Evolutionary conservation across 768 basidiomycete species (phyloP).

Genomic region (Lactarius pseudohatsudake): DNA sequence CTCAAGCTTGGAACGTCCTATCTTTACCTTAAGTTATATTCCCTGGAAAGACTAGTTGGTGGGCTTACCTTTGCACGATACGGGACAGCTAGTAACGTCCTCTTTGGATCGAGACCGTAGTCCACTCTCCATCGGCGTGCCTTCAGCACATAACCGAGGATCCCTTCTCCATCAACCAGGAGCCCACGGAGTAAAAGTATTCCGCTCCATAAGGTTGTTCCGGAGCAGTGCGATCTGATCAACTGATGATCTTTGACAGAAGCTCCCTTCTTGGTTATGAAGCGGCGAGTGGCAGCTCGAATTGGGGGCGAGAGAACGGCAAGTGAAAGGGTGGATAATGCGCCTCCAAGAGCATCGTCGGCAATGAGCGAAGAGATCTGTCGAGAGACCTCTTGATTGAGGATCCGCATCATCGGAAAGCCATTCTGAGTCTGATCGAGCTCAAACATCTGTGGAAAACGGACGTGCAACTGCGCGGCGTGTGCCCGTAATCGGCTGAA

Average conservation of each 20-base stretch:
- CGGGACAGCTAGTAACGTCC: constrained; percentile 40
- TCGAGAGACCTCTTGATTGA: not conserved
- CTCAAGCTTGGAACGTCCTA: too few species aligned
- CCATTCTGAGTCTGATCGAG: not conserved
- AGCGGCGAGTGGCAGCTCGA: constrained; percentile 6
- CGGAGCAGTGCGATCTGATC: not conserved
- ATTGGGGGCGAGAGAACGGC: not conserved
- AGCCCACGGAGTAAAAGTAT: constrained; percentile 49
- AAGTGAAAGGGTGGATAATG: not conserved
- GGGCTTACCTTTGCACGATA: too few species aligned
- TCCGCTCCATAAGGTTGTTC: constrained; percentile 35
- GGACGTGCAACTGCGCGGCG: not conserved
- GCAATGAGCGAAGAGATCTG: not conserved
- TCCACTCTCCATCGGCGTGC: constrained; percentile 51
- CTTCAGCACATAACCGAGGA: constrained; percentile 41
- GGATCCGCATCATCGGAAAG: constrained; percentile 12
- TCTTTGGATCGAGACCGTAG: constrained; percentile 45
- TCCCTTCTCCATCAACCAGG: constrained; percentile 37
- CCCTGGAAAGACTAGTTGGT: too few species aligned
- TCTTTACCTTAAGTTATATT: too few species aligned
- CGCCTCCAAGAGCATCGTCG: constrained; percentile 10
- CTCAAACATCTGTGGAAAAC: not conserved
- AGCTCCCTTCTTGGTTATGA: not conserved
- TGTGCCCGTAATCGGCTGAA: constrained; percentile 35
- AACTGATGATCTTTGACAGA: not conserved